A percentile compares a stretch with the other conserved stretches of the same genome.
Conservation (phyloP, 2,329 filamentous ascomycete genomes). For the Aspergillus melleus region DNA sequence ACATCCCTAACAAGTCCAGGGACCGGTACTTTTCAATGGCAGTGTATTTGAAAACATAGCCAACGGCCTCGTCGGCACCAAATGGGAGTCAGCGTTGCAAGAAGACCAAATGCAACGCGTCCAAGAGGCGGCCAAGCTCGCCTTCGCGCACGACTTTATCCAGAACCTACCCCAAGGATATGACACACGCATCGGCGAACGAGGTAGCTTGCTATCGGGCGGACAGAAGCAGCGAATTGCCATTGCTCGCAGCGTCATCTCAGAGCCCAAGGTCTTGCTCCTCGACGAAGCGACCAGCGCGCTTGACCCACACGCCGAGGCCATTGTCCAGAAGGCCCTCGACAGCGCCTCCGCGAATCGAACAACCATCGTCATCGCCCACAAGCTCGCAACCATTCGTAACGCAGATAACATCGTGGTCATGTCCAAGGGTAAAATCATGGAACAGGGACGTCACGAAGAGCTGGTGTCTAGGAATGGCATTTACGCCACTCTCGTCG, state of each 20-base stretch:
- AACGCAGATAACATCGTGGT: slow-evolving; percentile 48
- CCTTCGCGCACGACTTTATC: slow-evolving; percentile 78
- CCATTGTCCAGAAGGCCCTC: slow-evolving; percentile 79
- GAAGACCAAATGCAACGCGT: slow-evolving; percentile 6
- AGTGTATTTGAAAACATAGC: slow-evolving; percentile 80
- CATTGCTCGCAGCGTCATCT: slow-evolving; percentile 77
- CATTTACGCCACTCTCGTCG: slow-evolving; percentile 43
- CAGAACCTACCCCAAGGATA: slow-evolving; percentile 72
- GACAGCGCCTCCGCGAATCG: slow-evolving; percentile 65
- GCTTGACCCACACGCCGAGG: slow-evolving; percentile 83
- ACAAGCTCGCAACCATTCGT: slow-evolving; percentile 45
- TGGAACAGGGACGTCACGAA: slow-evolving; percentile 46
- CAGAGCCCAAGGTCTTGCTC: slow-evolving; percentile 77
- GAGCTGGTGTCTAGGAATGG: slow-evolving; percentile 38
- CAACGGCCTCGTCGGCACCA: slow-evolving; percentile 51
- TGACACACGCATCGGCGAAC: slow-evolving; percentile 81
- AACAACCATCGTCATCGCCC: slow-evolving; percentile 42
- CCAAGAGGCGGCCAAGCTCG: slow-evolving; percentile 20
- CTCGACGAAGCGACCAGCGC: slow-evolving; percentile 89
- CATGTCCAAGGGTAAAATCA: slow-evolving; percentile 41
- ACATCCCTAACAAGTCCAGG: slow-evolving; percentile 46
- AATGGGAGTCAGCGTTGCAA: slow-evolving; percentile 16
- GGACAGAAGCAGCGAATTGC: slow-evolving; percentile 90
- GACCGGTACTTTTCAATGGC: slow-evolving; percentile 78
- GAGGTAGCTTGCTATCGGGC: slow-evolving; percentile 77